Evolutionary conservation across 2,329 filamentous ascomycete genomes (phyloP).

Genomic region (Aaosphaeria arxii): DNA sequence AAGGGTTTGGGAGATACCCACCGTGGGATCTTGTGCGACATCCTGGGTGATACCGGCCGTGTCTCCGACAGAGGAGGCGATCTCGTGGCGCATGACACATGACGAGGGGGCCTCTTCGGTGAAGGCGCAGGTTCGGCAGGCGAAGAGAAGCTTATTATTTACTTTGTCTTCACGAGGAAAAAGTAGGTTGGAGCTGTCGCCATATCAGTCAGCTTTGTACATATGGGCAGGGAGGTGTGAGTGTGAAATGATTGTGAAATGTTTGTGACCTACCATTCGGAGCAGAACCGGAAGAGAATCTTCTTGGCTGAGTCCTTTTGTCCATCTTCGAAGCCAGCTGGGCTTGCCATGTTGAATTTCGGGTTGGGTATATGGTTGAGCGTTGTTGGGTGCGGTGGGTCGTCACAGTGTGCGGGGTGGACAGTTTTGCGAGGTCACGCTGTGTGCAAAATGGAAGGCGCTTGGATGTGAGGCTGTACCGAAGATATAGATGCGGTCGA

Average conservation of each 20-base stretch:
- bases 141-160: slow-evolving; percentile 84
- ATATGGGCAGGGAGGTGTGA: slow-evolving; percentile 1
- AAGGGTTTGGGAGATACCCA: slow-evolving; percentile 60
- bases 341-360: slow-evolving; percentile 30
- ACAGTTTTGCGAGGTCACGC: too few species aligned
- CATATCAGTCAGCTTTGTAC: slow-evolving; percentile 2
- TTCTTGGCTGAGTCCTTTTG: slow-evolving; percentile 56
- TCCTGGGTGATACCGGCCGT: slow-evolving; percentile 97
- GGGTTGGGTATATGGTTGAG: background rate
- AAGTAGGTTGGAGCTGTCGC: slow-evolving; percentile 81
- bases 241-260: background rate
- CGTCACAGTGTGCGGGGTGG: too few species aligned
- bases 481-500: too few species aligned
- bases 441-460: too few species aligned
- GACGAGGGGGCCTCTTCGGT: slow-evolving; percentile 81
- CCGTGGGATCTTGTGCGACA: slow-evolving; percentile 96
- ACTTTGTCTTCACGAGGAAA: slow-evolving; percentile 93
- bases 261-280: slow-evolving; percentile 68
- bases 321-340: slow-evolving; percentile 36
- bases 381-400: too few species aligned
- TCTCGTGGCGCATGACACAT: slow-evolving; percentile 93
- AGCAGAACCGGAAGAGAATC: slow-evolving; percentile 96
- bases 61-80: slow-evolving; percentile 88
- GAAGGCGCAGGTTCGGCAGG: slow-evolving; percentile 92
- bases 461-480: too few species aligned